Percentiles rank a stretch among this genome's conserved stretches.
Evolutionary conservation across 768 basidiomycete species (phyloP).

Genomic region (Auriscalpium vulgare): DNA sequence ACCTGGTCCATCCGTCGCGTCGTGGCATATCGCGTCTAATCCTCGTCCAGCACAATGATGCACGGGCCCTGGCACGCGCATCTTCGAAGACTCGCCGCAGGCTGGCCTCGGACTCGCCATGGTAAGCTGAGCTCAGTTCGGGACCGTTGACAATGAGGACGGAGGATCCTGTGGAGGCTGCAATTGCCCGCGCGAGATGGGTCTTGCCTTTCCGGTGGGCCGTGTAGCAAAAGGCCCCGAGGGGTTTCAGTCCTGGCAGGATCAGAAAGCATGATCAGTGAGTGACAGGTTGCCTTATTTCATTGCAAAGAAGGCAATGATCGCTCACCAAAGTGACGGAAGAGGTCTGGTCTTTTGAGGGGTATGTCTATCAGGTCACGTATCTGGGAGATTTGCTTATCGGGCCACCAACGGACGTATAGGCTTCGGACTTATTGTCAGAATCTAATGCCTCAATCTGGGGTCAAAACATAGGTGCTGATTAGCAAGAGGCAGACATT

Average conservation of each 20-base stretch:
- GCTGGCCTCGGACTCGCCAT: conserved; percentile 92
- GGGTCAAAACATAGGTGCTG: conserved; percentile 24
- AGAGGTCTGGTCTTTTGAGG: conserved; percentile 73
- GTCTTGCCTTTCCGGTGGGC: conserved; percentile 97
- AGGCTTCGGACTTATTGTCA: conserved; percentile 45
- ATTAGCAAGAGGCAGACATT: not conserved
- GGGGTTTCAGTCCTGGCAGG: conserved; percentile 80
- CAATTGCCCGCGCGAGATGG: conserved; percentile 90
- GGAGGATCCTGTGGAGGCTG: conserved; percentile 74
- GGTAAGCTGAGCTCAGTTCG: conserved; percentile 90
- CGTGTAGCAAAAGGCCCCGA: conserved; percentile 90
- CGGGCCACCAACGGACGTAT: conserved; percentile 76
- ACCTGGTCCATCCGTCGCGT: conserved; percentile 80
- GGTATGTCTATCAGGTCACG: conserved; percentile 82
- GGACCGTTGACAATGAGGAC: conserved; percentile 95
- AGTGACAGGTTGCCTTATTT: too few relatives aligned
- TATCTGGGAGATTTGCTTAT: conserved; percentile 81
- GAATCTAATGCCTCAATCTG: conserved; percentile 42
- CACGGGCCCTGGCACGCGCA: conserved; percentile 74
- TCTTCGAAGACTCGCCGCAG: conserved; percentile 85
- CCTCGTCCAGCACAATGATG: conserved; percentile 92
- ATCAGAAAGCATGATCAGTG: too few relatives aligned
- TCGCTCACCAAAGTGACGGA: conserved; percentile 57
- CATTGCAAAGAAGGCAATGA: not conserved
- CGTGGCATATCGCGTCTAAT: conserved; percentile 89